These are phyloP conservation scores for Fragaria iinumae DNA, from an alignment of 306 rosid species.

Conservation along the genomic window DNA sequence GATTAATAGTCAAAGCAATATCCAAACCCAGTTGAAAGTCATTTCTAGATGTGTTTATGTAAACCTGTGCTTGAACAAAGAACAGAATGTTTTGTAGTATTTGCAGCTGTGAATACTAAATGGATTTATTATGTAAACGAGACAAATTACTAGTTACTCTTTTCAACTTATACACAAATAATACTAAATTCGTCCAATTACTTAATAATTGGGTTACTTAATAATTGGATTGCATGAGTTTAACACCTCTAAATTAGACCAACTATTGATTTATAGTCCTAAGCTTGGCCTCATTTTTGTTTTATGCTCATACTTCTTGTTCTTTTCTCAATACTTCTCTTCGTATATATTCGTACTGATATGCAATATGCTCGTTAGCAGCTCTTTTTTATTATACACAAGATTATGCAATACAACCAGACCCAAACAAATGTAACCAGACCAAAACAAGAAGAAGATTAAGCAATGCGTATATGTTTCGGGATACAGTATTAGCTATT, in stretches of 20 bases:
- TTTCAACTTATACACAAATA: not conserved
- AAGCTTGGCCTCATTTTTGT: slow-evolving; percentile 2
- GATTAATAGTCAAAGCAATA: too few relatives aligned
- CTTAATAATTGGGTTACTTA: not conserved
- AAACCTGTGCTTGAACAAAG: not conserved
- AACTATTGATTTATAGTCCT: not conserved
- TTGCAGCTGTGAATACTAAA: not conserved
- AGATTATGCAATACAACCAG: not conserved
- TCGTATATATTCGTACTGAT: not conserved
- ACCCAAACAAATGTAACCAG: too few relatives aligned
- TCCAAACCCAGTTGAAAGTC: not conserved
- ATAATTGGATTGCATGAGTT: not conserved
- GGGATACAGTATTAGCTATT: too few relatives aligned
- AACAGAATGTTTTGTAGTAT: not conserved
- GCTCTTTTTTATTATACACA: not conserved
- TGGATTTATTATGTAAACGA: not conserved
- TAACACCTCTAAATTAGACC: not conserved
- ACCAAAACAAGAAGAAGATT: too few relatives aligned
- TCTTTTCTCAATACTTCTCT: not conserved
- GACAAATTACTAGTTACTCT: slow-evolving; percentile 5
- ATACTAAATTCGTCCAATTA: not conserved
- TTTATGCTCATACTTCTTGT: not conserved
- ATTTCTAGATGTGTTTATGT: not conserved
- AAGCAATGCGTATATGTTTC: too few relatives aligned
- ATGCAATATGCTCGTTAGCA: not conserved